Conservation (phyloP, 352 stramenopile genomes). For the Phytophthora sp. region DNA sequence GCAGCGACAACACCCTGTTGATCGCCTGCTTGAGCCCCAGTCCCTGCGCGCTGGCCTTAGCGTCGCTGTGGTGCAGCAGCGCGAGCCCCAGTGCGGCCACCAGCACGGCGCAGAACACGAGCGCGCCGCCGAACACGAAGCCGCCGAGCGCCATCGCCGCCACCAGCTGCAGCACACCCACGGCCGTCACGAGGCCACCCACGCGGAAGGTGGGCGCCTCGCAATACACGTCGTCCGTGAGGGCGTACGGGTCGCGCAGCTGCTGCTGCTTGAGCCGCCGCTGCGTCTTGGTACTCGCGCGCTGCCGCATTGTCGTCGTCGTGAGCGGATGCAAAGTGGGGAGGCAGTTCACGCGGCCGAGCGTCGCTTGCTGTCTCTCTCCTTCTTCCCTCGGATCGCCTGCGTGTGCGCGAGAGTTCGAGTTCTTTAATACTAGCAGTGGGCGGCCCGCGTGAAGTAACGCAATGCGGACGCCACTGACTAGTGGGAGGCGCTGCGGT, state of each 20-base stretch:
- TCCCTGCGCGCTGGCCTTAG: slow-evolving; percentile 6
- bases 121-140: slow-evolving; percentile 43
- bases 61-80: slow-evolving; percentile 20
- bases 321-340: not conserved
- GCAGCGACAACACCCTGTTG: slow-evolving; percentile 31
- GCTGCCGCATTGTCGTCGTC: slow-evolving; percentile 29
- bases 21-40: slow-evolving; percentile 30
- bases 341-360: not conserved
- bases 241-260: slow-evolving; percentile 28
- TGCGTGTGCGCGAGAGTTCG: not conserved
- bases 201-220: slow-evolving; percentile 40
- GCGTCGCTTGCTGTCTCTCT: slow-evolving; percentile 8
- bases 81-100: slow-evolving; percentile 26
- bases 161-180: slow-evolving; percentile 40
- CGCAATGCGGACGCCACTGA: slow-evolving; percentile 18
- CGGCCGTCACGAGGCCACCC: slow-evolving; percentile 41
- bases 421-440: slow-evolving; percentile 29
- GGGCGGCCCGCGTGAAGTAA: slow-evolving; percentile 5
- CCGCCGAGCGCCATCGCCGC: slow-evolving; percentile 28
- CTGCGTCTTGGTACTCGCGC: slow-evolving; percentile 42
- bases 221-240: slow-evolving; percentile 30
- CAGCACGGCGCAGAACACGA: slow-evolving; percentile 46
- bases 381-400: not conserved
- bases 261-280: slow-evolving; percentile 36
- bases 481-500: slow-evolving; percentile 27